Conservation (phyloP, 1,284 basidiomycete species). For the Malassezia globosa region DNA sequence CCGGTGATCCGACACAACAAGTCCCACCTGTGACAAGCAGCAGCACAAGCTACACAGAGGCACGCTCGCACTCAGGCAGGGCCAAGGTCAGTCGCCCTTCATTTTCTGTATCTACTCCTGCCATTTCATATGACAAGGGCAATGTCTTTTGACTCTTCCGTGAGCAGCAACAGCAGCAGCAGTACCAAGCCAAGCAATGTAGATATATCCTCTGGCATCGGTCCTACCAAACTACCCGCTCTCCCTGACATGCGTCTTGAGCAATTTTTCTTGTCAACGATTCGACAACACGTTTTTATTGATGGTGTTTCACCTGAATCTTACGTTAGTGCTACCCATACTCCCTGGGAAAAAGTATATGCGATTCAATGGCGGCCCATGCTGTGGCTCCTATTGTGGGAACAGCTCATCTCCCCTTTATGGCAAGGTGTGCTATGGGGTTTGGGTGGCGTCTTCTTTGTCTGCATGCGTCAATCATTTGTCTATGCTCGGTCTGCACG, state of each 20-base stretch:
- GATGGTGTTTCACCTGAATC: neutral
- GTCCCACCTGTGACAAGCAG: neutral
- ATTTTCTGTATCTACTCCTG: no score
- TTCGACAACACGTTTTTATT: conserved; percentile 1
- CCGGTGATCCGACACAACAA: neutral
- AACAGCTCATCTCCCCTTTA: conserved; percentile 13
- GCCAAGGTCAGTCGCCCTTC: no score
- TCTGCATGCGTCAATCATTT: conserved; percentile 1
- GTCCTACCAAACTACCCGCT: no score
- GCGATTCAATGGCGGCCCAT: conserved; percentile 5
- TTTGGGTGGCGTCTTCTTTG: conserved; percentile 10
- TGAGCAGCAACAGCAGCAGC: no score
- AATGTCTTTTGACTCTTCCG: no score
- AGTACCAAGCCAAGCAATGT: no score
- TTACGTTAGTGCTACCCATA: neutral
- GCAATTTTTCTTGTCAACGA: conserved; percentile 13
- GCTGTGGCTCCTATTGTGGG: neutral
- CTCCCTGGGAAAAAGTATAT: conserved; percentile 2
- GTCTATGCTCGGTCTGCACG: neutral
- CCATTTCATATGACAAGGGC: no score
- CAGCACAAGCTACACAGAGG: no score
- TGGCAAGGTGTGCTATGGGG: conserved; percentile 19
- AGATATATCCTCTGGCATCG: no score
- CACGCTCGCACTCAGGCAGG: no score
- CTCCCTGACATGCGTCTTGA: conserved; percentile 16